Base-by-base conservation (phyloP, 1,284 basidiomycete species). In the Xerocomus nothofagi region DNA sequence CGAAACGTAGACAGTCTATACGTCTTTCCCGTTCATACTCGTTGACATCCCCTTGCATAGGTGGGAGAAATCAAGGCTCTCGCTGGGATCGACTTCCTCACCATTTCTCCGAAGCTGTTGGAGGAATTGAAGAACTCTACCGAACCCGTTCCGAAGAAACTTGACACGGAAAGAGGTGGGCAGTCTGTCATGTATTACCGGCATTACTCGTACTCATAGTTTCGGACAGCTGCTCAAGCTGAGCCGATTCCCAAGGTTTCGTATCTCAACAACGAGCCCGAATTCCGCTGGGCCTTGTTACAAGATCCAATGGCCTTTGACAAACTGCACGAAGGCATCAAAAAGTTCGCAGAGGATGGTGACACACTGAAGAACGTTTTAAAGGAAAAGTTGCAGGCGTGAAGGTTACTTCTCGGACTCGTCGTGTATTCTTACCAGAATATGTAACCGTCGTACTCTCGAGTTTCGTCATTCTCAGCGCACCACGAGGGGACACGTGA, bases 81-180 rank as follows among this genome's bases (percentile, higher is more conserved):
- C 40, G 93, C 94, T 58, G 96, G 96, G 63, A 90, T 94, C 60
- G 96, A 98, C 76, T 96, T 91, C 83, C 80, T 98, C 53, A 98
- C 96, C 63, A 98, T 98, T 68, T 79, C 95, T 18, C 95, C 95
- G 51, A 69, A 82, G 47, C 81, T 98, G 40, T 86, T 98, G 59
- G 91, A 97, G 71, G 84, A 97, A 73, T 85, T 98, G 69, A 86
- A 90, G 77, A 84, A 82, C 59, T 90, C 86, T 29, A 78, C 74
- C 39, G 84, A 80, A 2, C 73, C 76, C 49, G 84, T 99, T 53
- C 88, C 91, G 65, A 88, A 88, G 80, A 91, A 87, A 74, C 89
- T 98, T 51, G 83, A 89, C 55, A 72, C 87, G 21, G 68, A 75
- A 42, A 71, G 77, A 50, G 88, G 87, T 81, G 71, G 56, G 80